These are phyloP conservation scores for Candida schatavii DNA, from an alignment of 805 yeast species.

Conservation along the genomic window DNA sequence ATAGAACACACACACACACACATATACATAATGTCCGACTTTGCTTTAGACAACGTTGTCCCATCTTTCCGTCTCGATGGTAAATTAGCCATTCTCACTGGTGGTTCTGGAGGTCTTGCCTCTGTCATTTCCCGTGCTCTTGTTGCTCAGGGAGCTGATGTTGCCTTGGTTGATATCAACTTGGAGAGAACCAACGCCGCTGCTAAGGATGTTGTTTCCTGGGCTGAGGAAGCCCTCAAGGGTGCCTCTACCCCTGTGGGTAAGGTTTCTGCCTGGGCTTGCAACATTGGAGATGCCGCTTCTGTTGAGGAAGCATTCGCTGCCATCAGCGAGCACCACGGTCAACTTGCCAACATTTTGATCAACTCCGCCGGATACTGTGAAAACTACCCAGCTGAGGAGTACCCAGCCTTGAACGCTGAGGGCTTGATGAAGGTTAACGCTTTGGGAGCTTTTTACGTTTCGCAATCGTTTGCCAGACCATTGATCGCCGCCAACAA, in stretches of 20 bases:
- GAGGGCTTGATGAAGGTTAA: constrained; percentile 69
- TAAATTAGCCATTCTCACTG: constrained; percentile 70
- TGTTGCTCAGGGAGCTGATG: constrained; percentile 72
- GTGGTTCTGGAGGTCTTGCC: constrained; percentile 80
- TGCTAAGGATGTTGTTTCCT: constrained; percentile 44
- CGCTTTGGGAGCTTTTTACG: constrained; percentile 70
- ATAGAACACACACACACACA: background rate
- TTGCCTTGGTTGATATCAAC: constrained; percentile 71
- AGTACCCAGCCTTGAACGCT: constrained; percentile 69
- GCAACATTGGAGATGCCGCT: constrained; percentile 67
- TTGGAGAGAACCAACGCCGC: constrained; percentile 55
- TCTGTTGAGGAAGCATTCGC: constrained; percentile 55
- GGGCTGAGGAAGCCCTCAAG: constrained; percentile 48
- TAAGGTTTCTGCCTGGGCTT: constrained; percentile 60
- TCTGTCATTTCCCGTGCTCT: constrained; percentile 63
- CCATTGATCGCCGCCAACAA: constrained; percentile 56
- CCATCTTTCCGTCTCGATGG: constrained; percentile 70
- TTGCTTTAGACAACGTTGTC: constrained; percentile 44
- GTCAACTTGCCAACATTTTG: constrained; percentile 58
- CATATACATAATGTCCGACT: constrained; percentile 15
- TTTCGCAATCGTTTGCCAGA: constrained; percentile 70
- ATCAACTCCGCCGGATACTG: constrained; percentile 85
- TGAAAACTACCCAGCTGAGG: constrained; percentile 75
- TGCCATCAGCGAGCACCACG: constrained; percentile 56
- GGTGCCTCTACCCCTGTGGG: constrained; percentile 29